Conservation (phyloP, 345 rosid species). For the Durio zibethinus region DNA sequence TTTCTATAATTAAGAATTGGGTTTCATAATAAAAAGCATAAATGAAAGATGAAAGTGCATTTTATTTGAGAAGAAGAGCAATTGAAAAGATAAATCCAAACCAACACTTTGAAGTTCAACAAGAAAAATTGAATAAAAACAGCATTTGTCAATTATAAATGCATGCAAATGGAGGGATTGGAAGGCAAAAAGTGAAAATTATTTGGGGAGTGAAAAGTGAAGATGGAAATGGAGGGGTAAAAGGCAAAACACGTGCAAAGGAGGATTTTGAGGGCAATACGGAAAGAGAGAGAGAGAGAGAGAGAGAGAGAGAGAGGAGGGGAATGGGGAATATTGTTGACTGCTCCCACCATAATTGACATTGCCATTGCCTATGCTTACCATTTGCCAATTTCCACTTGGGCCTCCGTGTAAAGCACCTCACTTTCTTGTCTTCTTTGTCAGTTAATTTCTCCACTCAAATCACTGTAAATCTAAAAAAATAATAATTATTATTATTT, state of each 20-base stretch:
- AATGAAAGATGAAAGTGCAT: too few relatives aligned
- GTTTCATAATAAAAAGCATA: too few relatives aligned
- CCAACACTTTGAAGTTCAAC: too few relatives aligned
- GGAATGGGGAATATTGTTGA: too few relatives aligned
- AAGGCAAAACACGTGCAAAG: constrained; percentile 5
- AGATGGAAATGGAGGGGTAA: neutral
- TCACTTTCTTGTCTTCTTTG: neutral
- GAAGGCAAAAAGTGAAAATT: neutral
- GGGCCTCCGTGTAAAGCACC: constrained; percentile 6
- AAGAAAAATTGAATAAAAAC: too few relatives aligned
- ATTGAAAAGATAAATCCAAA: too few relatives aligned
- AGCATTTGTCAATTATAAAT: neutral
- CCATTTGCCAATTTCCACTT: constrained; percentile 9
- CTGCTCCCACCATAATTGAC: constrained; percentile 1
- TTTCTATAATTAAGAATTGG: too few relatives aligned
- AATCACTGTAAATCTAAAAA: neutral
- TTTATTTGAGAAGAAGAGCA: too few relatives aligned
- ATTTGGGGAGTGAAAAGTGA: neutral
- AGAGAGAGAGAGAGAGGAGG: too few relatives aligned
- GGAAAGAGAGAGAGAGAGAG: neutral
- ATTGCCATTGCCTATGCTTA: neutral
- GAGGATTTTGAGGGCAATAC: neutral
- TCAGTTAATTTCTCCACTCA: neutral
- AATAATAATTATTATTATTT: too few relatives aligned
- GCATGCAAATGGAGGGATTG: neutral